These are phyloP conservation scores for Auricularia cornea DNA, from an alignment of 768 basidiomycete genomes.

Conservation along the genomic window DNA sequence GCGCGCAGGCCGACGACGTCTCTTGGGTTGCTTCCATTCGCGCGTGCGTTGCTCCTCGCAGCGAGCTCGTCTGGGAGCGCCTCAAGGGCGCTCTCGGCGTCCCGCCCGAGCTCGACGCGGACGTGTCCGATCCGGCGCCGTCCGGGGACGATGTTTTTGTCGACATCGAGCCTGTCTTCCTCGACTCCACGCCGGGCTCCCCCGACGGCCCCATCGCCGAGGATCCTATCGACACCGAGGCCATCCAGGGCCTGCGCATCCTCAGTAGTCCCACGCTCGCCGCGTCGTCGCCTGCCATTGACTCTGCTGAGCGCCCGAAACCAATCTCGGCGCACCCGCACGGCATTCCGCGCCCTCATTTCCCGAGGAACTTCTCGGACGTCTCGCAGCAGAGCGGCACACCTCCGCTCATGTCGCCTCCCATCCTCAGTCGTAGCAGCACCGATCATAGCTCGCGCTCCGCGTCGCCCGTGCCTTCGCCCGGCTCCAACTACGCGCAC, in stretches of 20 bases:
- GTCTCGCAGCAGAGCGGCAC: background rate
- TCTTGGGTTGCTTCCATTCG: conserved; percentile 67
- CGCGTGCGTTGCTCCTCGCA: conserved; percentile 65
- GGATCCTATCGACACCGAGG: background rate
- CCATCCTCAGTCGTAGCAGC: background rate
- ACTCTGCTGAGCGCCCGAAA: background rate
- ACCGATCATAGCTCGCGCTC: background rate
- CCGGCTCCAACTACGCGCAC: background rate
- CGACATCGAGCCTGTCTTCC: background rate
- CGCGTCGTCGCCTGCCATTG: background rate
- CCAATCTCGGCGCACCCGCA: background rate
- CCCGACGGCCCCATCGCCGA: background rate
- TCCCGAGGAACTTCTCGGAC: background rate
- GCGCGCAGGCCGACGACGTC: conserved; percentile 56
- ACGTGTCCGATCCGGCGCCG: conserved; percentile 2
- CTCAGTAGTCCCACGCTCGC: background rate
- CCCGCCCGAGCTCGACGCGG: conserved; percentile 60
- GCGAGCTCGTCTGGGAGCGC: conserved; percentile 87
- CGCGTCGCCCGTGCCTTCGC: background rate
- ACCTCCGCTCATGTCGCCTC: background rate
- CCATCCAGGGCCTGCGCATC: background rate
- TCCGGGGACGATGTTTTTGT: background rate
- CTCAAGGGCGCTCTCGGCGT: conserved; percentile 82
- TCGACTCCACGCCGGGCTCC: background rate
- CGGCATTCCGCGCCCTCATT: background rate